Conservation (phyloP, 2,329 filamentous ascomycete genomes). For the Pseudogymnoascus sp. region DNA sequence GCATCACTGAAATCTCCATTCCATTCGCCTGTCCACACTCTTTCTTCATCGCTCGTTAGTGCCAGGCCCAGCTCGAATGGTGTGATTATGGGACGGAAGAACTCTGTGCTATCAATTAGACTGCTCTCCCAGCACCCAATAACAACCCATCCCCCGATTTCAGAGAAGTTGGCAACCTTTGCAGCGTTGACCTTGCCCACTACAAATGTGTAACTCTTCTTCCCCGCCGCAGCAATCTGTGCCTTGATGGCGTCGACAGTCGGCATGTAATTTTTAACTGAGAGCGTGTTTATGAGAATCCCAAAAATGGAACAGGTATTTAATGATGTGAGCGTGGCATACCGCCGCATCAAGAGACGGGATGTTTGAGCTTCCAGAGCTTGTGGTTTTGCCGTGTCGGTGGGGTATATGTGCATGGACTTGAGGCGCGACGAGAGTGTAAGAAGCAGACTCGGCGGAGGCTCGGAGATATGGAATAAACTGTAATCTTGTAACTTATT, state of each 20-base stretch:
- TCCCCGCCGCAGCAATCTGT: constrained; percentile 69
- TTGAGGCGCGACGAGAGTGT: constrained; percentile 77
- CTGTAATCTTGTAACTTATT: constrained; percentile 40
- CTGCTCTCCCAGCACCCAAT: constrained; percentile 98
- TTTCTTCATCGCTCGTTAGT: constrained; percentile 62
- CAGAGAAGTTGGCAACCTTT: constrained; percentile 92
- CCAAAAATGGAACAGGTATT: constrained; percentile 78
- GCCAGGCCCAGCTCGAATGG: constrained; percentile 84
- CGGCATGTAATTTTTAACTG: constrained; percentile 79
- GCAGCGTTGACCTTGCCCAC: constrained; percentile 94
- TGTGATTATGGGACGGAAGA: constrained; percentile 86
- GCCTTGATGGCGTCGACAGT: constrained; percentile 66
- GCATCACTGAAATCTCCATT: constrained; percentile 69
- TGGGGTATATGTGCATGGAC: constrained; percentile 69
- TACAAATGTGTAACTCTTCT: constrained; percentile 94
- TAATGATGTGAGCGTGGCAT: constrained; percentile 75
- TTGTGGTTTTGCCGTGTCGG: constrained; percentile 32
- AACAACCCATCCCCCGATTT: constrained; percentile 93
- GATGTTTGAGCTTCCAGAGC: constrained; percentile 33
- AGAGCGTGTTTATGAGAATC: constrained; percentile 91
- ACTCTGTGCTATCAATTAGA: constrained; percentile 78
- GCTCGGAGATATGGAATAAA: constrained; percentile 78
- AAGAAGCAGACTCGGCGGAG: constrained; percentile 75
- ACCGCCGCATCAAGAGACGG: constrained; percentile 67
- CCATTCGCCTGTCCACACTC: constrained; percentile 85